A percentile compares a stretch with the other conserved stretches of the same genome.
phyloP scores from a whole-genome alignment of 192 early-diverging fungal genomes.

The Umbelopsis sp. region DNA sequence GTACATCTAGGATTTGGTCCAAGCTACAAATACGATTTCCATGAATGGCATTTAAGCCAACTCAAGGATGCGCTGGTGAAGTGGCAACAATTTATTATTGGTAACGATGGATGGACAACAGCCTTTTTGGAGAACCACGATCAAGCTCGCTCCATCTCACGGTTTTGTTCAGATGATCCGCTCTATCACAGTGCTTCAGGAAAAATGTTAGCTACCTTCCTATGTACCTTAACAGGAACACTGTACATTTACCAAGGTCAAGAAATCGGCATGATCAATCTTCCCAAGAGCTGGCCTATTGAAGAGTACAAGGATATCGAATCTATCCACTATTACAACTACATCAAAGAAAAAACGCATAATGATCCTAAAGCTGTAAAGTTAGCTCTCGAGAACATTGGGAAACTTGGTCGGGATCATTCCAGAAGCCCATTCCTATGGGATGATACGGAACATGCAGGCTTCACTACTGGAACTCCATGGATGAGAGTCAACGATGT shows the following conservation, averaged over 20 bases:
- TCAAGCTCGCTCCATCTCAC: background rate
- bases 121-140: slow-evolving; percentile 9
- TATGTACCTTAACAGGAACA: background rate
- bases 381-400: background rate
- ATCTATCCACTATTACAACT: background rate
- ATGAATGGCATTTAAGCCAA: background rate
- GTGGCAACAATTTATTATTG: background rate
- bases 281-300: background rate
- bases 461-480: background rate
- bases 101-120: background rate
- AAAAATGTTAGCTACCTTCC: slow-evolving; percentile 1
- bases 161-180: background rate
- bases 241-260: background rate
- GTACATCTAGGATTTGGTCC: slow-evolving; percentile 1
- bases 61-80: background rate
- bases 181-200: background rate
- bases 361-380: background rate
- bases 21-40: background rate
- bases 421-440: background rate
- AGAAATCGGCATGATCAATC: slow-evolving; percentile 1
- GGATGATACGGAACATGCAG: background rate
- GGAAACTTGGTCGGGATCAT: background rate
- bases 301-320: background rate
- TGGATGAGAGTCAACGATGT: slow-evolving; percentile 4
- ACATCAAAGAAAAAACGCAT: background rate